Evolutionary conservation across 148 eudicot genomes (phyloP).

Genomic region (Persicaria tinctoria): DNA sequence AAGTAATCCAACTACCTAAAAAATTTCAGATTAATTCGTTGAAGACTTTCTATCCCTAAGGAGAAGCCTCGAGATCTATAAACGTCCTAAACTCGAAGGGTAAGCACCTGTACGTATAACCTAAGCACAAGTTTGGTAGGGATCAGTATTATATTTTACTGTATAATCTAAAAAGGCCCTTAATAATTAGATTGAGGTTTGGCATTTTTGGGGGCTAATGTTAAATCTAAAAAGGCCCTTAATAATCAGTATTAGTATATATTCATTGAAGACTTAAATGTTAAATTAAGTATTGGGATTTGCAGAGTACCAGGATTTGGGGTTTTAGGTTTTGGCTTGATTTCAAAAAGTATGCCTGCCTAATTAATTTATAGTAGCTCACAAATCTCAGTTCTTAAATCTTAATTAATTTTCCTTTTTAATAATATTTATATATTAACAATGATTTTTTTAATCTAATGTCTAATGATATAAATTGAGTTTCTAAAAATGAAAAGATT

Average conservation of each 20-base stretch:
- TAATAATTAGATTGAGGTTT: neutral
- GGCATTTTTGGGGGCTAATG: conserved; percentile 11
- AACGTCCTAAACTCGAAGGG: neutral
- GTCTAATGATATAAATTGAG: too few relatives aligned
- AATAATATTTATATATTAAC: too few relatives aligned
- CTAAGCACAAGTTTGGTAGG: neutral
- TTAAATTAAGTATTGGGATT: conserved; percentile 1
- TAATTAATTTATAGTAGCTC: neutral
- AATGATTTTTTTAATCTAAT: too few relatives aligned
- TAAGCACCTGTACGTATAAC: neutral
- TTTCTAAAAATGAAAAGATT: too few relatives aligned
- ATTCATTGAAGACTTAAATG: too few relatives aligned
- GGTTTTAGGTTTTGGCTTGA: conserved; percentile 7
- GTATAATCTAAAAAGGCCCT: neutral
- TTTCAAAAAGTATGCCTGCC: neutral
- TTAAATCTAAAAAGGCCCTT: neutral
- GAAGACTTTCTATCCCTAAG: neutral
- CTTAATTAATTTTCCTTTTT: too few relatives aligned
- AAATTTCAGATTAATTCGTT: neutral
- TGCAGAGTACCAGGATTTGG: neutral
- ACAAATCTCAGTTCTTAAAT: neutral
- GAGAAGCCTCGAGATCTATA: neutral
- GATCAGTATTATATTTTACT: neutral
- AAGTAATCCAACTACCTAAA: neutral
- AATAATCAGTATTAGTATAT: too few relatives aligned